phyloP scores from a whole-genome alignment of 768 basidiomycete genomes.

The Hygrophorus russula region DNA sequence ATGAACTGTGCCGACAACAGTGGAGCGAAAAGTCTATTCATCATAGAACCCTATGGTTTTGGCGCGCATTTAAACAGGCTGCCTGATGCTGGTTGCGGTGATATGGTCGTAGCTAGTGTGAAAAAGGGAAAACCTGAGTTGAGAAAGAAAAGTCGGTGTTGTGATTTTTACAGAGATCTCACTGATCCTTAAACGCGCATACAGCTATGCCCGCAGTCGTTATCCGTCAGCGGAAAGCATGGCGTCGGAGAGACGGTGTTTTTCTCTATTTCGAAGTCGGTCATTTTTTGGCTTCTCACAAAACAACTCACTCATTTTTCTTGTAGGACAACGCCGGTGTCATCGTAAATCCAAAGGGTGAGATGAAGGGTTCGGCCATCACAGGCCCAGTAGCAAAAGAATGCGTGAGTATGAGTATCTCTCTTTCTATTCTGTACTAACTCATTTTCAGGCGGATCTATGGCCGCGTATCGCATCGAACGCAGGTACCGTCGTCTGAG shows the following conservation, averaged over 20 bases:
- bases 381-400: conserved; percentile 98
- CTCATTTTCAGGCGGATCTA: conserved; percentile 64
- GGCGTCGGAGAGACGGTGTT: conserved; percentile 96
- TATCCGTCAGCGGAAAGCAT: conserved; percentile 95
- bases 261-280: conserved; percentile 94
- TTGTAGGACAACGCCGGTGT: conserved; percentile 95
- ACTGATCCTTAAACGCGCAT: background rate
- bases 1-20: conserved; percentile 99
- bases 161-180: background rate
- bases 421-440: conserved; percentile 2
- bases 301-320: no score
- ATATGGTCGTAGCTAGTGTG: conserved; percentile 94
- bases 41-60: conserved; percentile 93
- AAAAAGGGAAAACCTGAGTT: conserved; percentile 99
- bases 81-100: conserved; percentile 90
- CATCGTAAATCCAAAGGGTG: conserved; percentile 97
- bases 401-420: conserved; percentile 56
- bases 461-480: conserved; percentile 99
- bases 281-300: no score
- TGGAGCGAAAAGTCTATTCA: conserved; percentile 89
- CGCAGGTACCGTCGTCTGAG: conserved; percentile 84
- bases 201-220: conserved; percentile 95
- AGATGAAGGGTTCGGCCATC: conserved; percentile 99
- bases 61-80: conserved; percentile 96
- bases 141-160: conserved; percentile 91